A percentile compares a stretch with the other conserved stretches of the same genome.
Conservation (phyloP, 2,329 filamentous ascomycete genomes). For the Pyrenochaeta sp. region DNA sequence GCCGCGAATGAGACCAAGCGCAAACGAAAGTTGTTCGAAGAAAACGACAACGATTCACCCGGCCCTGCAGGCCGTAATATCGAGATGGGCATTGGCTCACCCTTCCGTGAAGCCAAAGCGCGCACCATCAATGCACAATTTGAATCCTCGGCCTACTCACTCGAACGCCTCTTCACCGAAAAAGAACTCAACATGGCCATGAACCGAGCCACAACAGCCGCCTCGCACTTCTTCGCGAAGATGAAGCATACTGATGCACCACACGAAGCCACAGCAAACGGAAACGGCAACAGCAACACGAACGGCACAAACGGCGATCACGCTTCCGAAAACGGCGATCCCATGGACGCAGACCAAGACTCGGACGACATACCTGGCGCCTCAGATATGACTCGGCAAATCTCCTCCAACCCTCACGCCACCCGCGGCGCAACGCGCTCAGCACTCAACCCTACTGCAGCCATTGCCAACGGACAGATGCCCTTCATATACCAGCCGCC, state of each 20-base stretch:
- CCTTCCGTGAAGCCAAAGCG: constrained; percentile 62
- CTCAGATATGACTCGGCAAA: constrained; percentile 68
- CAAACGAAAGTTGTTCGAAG: constrained; percentile 66
- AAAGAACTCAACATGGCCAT: constrained; percentile 71
- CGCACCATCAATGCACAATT: constrained; percentile 64
- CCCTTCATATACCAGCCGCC: constrained; percentile 55
- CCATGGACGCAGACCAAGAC: constrained; percentile 50
- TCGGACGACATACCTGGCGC: constrained; percentile 53
- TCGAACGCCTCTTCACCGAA: constrained; percentile 72
- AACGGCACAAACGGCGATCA: constrained; percentile 49
- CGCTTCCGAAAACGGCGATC: constrained; percentile 44
- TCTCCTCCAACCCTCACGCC: constrained; percentile 66
- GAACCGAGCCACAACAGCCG: constrained; percentile 67
- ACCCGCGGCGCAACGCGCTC: constrained; percentile 61
- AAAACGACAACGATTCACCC: constrained; percentile 68
- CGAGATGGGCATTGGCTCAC: constrained; percentile 58
- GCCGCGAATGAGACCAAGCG: constrained; percentile 60
- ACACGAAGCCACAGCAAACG: constrained; percentile 41
- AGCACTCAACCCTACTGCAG: constrained; percentile 63
- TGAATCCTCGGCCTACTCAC: constrained; percentile 66
- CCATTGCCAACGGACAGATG: constrained; percentile 50
- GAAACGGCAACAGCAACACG: constrained; percentile 36
- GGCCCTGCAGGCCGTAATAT: constrained; percentile 58
- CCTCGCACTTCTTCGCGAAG: constrained; percentile 66
- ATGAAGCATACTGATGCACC: constrained; percentile 51